Evolutionary conservation across 805 yeast genomes (phyloP).

Genomic region (Metschnikowia koreensis): DNA sequence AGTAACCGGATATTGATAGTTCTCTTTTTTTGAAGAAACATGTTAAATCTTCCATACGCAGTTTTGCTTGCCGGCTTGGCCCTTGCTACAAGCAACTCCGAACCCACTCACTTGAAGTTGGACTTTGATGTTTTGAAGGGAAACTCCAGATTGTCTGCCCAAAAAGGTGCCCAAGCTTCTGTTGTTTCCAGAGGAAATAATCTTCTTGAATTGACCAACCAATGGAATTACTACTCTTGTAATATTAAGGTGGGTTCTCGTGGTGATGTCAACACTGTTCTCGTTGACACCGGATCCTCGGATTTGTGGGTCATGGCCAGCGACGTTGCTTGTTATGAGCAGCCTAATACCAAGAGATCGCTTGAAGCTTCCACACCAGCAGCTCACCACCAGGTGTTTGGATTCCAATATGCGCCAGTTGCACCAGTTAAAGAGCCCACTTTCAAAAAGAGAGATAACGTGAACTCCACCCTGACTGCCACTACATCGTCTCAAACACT

Average conservation of each 20-base stretch:
- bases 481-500: neutral
- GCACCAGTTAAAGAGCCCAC: neutral
- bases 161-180: neutral
- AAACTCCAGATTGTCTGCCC: constrained; percentile 3
- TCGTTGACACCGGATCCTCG: constrained; percentile 45
- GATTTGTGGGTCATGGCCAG: constrained; percentile 43
- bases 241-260: constrained; percentile 15
- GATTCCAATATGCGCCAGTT: neutral
- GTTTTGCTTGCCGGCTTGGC: constrained; percentile 5
- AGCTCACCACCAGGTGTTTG: constrained; percentile 3
- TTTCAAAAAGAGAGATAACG: neutral
- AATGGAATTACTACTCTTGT: constrained; percentile 14
- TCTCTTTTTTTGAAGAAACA: neutral
- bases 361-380: neutral
- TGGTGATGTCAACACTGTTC: constrained; percentile 25
- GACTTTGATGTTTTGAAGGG: constrained; percentile 16
- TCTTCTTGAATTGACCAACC: constrained; percentile 8
- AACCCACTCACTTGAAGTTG: constrained; percentile 4
- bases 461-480: neutral
- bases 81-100: constrained; percentile 8
- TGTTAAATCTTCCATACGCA: constrained; percentile 2
- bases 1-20: neutral
- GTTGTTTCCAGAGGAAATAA: constrained; percentile 9
- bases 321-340: neutral
- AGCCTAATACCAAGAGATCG: neutral